A percentile compares a stretch with the other conserved stretches of the same genome.
These are phyloP conservation scores for Skeletonema menzelii DNA, from an alignment of 108 stramenopile species.

Conservation along the genomic window DNA sequence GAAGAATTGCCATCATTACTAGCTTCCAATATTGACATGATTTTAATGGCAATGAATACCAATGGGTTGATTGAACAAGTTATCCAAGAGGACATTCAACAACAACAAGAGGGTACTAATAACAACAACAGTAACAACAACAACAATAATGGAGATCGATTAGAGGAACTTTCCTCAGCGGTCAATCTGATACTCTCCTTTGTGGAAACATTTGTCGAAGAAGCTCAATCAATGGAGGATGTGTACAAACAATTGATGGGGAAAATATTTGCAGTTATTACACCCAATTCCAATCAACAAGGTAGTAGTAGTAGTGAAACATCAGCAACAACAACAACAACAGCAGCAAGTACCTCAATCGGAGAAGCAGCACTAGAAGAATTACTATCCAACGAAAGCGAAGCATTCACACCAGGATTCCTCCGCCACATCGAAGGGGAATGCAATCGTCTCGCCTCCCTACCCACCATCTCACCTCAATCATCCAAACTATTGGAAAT, in stretches of 20 bases:
- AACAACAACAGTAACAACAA: no score
- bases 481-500: slow-evolving; percentile 58
- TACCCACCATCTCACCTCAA: slow-evolving; percentile 57
- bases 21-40: slow-evolving; percentile 18
- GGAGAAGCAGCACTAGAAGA: slow-evolving; percentile 57
- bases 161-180: slow-evolving; percentile 34
- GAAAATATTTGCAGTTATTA: slow-evolving; percentile 62
- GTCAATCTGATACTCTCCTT: slow-evolving; percentile 65
- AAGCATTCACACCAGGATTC: slow-evolving; percentile 75
- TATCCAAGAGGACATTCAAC: slow-evolving; percentile 24
- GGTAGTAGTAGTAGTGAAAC: neutral
- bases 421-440: slow-evolving; percentile 78
- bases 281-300: slow-evolving; percentile 12
- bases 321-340: neutral
- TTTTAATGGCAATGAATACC: slow-evolving; percentile 14
- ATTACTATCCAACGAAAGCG: slow-evolving; percentile 54
- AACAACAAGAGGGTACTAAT: no score
- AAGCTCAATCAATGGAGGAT: slow-evolving; percentile 52
- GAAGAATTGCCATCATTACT: slow-evolving; percentile 29
- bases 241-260: slow-evolving; percentile 65
- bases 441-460: slow-evolving; percentile 63
- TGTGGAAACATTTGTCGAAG: slow-evolving; percentile 66
- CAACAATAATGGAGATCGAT: slow-evolving; percentile 20
- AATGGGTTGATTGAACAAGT: slow-evolving; percentile 26
- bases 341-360: no score